Evolutionary conservation across 306 rosid genomes (phyloP), one percentile per base, ranked within the genome.

Genomic region (Rosa chinensis): DNA sequence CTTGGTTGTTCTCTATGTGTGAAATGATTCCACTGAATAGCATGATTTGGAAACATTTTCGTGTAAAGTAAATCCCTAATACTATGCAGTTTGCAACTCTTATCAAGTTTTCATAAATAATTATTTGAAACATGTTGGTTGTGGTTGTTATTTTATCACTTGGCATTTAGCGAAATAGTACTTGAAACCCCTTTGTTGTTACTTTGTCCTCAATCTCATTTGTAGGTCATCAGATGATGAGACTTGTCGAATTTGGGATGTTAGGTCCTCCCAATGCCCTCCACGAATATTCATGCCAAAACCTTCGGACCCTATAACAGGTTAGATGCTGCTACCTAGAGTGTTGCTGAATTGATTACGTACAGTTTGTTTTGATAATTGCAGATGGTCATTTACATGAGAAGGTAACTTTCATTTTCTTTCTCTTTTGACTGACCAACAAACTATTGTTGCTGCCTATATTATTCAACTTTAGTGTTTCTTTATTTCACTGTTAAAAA

Each of bases 201-300:
- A 56, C 74, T 72, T 80, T 78, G 66, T 70, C 28, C 18, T 58
- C 73, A 66, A n/a, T 78, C 44, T 45, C 67, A 48, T 76, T 16
- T 81, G 75, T 74, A 93, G 98, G 83, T 89, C 98, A 73, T 93
- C 98, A 1, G 98, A 93, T 79, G 97, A 93, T 86, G 98, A 97
- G 82, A 91, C 97, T 66, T 93, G 98, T 85, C 87, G 97, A 84
- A 86, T 93, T 77, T 93, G 98, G 98, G 97, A 93, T 84, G 98
- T 93, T 45, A 88, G 98, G 81, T 79, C 32, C 78, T 88, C 97
- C 97, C 92, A 75, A 48, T 71, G 78, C 78, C 89, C 83, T 61
- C 91, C 92, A 9, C 89, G 93, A 67, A 81, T 93, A 82, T 93
- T 88, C 81, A 73, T 79, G 72, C 97, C 98, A 10, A 89, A 88